Evolutionary conservation across 176 grass and related monocot species (phyloP).

Genomic region (Zea luxurians): DNA sequence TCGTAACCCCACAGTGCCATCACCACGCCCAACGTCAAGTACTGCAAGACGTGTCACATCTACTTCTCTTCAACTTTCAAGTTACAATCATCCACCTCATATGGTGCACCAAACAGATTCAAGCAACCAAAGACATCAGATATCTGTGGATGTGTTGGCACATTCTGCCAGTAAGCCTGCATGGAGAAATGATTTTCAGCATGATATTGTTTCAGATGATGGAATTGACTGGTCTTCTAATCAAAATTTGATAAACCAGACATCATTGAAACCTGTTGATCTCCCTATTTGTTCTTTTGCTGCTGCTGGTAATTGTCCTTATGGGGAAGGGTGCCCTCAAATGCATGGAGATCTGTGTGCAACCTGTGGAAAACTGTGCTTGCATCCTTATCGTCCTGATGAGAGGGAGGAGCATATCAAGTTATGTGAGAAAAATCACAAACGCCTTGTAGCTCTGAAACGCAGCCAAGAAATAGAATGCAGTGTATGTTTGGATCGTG

Average conservation of each 20-base stretch:
- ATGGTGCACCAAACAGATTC: conserved; percentile 39
- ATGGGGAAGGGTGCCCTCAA: conserved; percentile 68
- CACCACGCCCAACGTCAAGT: conserved; percentile 40
- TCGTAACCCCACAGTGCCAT: conserved; percentile 33
- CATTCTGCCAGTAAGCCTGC: conserved; percentile 42
- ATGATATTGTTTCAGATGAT: conserved; percentile 33
- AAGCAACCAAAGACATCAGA: conserved; percentile 40
- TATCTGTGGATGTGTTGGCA: conserved; percentile 29
- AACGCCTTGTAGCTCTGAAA: conserved; percentile 76
- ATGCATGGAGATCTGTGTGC: conserved; percentile 81
- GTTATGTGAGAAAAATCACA: conserved; percentile 83
- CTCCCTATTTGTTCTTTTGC: conserved; percentile 87
- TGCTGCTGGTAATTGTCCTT: conserved; percentile 89
- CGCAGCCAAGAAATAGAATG: conserved; percentile 96
- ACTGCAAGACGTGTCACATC: conserved; percentile 36
- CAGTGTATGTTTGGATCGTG: conserved; percentile 87
- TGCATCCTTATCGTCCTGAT: conserved; percentile 80
- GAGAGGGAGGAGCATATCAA: conserved; percentile 85
- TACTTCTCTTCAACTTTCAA: conserved; percentile 32
- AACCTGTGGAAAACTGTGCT: conserved; percentile 74
- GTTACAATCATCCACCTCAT: conserved; percentile 30
- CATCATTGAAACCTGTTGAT: conserved; percentile 46
- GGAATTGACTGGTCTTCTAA: conserved; percentile 42
- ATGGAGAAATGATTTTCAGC: conserved; percentile 59
- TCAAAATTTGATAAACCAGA: conserved; percentile 26